Percentiles rank a stretch among this genome's conserved stretches.
Conservation (phyloP, 768 basidiomycete species). For the Hygrocybe punicea region DNA sequence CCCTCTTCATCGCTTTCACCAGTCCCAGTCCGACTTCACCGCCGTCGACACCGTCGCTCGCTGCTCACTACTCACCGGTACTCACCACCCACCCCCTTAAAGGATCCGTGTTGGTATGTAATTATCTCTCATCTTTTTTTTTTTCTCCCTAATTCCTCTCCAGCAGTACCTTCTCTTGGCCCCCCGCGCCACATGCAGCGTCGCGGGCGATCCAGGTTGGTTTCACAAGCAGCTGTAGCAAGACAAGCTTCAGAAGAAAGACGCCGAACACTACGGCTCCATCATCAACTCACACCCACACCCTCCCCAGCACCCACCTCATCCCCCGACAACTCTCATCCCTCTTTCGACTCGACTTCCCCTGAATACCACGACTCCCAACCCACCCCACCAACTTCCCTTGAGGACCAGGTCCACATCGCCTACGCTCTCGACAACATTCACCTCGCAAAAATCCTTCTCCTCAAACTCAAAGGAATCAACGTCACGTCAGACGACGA, state of each 20-base stretch:
- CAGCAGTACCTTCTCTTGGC: too few species aligned
- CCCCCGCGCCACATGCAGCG: slow-evolving; percentile 3
- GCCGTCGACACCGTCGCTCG: too few species aligned
- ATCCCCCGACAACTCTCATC: slow-evolving; percentile 26
- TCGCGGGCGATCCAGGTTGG: slow-evolving; percentile 32
- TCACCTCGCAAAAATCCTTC: slow-evolving; percentile 50
- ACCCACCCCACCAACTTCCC: slow-evolving; percentile 42
- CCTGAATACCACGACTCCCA: slow-evolving; percentile 48
- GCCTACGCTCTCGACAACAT: slow-evolving; percentile 69
- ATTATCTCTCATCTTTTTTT: too few species aligned
- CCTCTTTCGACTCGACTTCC: slow-evolving; percentile 28
- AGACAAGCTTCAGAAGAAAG: slow-evolving; percentile 44
- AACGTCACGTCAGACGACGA: slow-evolving; percentile 57
- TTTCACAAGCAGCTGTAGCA: slow-evolving; percentile 43
- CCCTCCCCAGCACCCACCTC: slow-evolving; percentile 22
- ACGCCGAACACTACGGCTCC: too few species aligned
- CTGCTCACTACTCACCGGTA: too few species aligned
- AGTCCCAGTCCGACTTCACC: too few species aligned
- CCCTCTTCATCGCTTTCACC: neutral
- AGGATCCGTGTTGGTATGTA: too few species aligned
- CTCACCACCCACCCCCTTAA: too few species aligned
- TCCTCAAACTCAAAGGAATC: slow-evolving; percentile 61
- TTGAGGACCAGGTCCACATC: slow-evolving; percentile 63
- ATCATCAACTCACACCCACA: neutral
- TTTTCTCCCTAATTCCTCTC: too few species aligned